Conservation (phyloP, 73 alveolate species). For the Paramecium tetraurelia region DNA sequence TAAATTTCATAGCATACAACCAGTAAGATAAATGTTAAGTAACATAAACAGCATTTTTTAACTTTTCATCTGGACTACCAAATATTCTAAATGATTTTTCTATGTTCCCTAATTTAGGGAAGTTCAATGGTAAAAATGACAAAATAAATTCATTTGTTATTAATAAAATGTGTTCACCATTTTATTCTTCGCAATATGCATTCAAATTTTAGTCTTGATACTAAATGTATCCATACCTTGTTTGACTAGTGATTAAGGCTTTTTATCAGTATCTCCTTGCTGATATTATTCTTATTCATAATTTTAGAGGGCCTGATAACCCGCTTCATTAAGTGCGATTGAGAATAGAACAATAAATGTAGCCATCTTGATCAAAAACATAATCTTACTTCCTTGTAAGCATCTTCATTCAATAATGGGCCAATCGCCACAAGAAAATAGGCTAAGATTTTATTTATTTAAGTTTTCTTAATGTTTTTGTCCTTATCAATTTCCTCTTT, state of each 20-base stretch:
- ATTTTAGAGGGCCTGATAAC: neutral
- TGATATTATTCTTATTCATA: constrained; percentile 24
- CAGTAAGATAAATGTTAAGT: constrained; percentile 57
- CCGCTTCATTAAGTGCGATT: neutral
- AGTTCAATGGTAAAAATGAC: constrained; percentile 40
- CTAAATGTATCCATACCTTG: constrained; percentile 20
- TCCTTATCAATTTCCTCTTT: constrained; percentile 56
- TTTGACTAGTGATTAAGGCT: neutral
- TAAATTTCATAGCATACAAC: constrained; percentile 55
- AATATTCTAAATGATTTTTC: constrained; percentile 33
- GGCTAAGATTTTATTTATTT: constrained; percentile 54
- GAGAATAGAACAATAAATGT: neutral
- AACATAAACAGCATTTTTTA: constrained; percentile 63
- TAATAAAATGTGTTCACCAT: constrained; percentile 60
- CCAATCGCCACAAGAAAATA: constrained; percentile 48
- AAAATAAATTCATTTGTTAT: constrained; percentile 55
- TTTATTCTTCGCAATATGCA: constrained; percentile 46
- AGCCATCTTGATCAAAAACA: neutral
- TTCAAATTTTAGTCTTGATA: constrained; percentile 1
- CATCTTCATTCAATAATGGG: constrained; percentile 21
- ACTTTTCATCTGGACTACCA: constrained; percentile 54
- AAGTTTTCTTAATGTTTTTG: constrained; percentile 52
- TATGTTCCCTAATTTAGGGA: neutral
- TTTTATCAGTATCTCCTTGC: neutral
- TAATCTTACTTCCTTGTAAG: constrained; percentile 38